Base-by-base conservation (phyloP, 106 monocot genomes). In the Dioscorea alata region DNA sequence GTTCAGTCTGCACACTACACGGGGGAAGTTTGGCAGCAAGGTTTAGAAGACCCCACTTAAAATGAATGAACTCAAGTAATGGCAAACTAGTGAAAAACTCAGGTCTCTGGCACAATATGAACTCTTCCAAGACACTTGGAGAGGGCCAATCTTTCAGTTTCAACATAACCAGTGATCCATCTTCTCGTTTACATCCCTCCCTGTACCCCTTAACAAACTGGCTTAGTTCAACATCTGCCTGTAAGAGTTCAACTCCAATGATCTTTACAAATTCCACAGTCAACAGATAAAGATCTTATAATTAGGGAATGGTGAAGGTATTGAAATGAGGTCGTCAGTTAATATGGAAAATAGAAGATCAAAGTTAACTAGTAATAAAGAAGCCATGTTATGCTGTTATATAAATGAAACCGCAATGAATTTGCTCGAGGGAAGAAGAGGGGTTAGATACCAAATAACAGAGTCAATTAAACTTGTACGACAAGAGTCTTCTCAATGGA, bases 101-200 rank as follows among this genome's bases (percentile, higher is more conserved):
- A 52, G 97, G 92, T 67, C 89, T 80, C 49, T 97, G 97, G 67
- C 84, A 86, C 49, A 86, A 63, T 51, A 97, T 57, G 66, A 97
- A 97, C 69, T 87, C 89, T 70, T 97, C 97, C 63, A 89, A 71
- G 35, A 73, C 80, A 83, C 74, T 76, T 50, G 82, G 64, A 31
- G 75, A 62, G 64, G 97, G 97, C 92, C 97, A 97, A 60, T 92
- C 89, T 68, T 84, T 96, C 63, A 96, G 67, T 65, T 78, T 89
- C 67, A 97, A 83, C 74, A 92, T 69, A 76, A 76, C 50, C 59
- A 68, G 76, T 0, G 25, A 24, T 35, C 85, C 80, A 76, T 78
- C 73, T 61, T 70, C 78, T 63, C 67, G 65, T 22, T 48, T 73
- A 69, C 53, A 50, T 28, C 82, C 88, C 23, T 97, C 80, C 23